A percentile compares a stretch with the other conserved stretches of the same genome.
Conservation (phyloP, 164 flowering plant genomes). For the Aristolochia contorta region DNA sequence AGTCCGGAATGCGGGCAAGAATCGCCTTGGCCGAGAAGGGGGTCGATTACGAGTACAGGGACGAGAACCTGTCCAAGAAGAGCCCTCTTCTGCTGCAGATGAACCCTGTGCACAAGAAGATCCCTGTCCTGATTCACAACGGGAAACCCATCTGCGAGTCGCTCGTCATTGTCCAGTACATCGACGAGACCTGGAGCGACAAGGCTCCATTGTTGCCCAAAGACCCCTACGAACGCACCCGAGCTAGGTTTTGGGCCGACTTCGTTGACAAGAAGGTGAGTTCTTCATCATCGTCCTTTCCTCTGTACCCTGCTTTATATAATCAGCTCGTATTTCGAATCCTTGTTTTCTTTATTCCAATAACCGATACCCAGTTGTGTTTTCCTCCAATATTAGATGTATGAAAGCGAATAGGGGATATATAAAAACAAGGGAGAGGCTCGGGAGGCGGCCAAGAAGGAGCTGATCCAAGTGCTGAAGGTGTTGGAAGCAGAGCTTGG, state of each 20-base stretch:
- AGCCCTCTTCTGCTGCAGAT: conserved; percentile 10
- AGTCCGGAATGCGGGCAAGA: conserved; percentile 28
- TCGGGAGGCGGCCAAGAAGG: conserved; percentile 8
- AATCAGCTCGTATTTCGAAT: not conserved
- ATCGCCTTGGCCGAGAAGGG: conserved; percentile 27
- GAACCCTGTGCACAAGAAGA: conserved; percentile 16
- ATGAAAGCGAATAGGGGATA: not conserved
- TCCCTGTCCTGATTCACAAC: conserved; percentile 16
- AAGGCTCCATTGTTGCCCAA: conserved; percentile 12
- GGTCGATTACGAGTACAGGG: conserved; percentile 20
- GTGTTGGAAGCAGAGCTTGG: conserved; percentile 14
- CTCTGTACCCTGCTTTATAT: too few relatives aligned
- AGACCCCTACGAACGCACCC: conserved; percentile 10
- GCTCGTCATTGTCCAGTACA: conserved; percentile 15
- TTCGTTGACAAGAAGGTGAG: conserved; percentile 13
- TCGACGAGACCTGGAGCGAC: conserved; percentile 14
- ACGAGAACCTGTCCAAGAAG: conserved; percentile 9
- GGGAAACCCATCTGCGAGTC: conserved; percentile 19
- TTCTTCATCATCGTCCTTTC: not conserved
- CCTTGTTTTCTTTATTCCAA: too few relatives aligned
- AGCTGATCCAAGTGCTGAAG: conserved; percentile 9
- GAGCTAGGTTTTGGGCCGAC: conserved; percentile 17
- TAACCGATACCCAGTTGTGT: too few relatives aligned
- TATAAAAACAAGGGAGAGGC: conserved; percentile 14
- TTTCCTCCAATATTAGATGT: too few relatives aligned